Evolutionary conservation across 257 asterid genomes (phyloP).

Genomic region (Nicotiana noctiflora): DNA sequence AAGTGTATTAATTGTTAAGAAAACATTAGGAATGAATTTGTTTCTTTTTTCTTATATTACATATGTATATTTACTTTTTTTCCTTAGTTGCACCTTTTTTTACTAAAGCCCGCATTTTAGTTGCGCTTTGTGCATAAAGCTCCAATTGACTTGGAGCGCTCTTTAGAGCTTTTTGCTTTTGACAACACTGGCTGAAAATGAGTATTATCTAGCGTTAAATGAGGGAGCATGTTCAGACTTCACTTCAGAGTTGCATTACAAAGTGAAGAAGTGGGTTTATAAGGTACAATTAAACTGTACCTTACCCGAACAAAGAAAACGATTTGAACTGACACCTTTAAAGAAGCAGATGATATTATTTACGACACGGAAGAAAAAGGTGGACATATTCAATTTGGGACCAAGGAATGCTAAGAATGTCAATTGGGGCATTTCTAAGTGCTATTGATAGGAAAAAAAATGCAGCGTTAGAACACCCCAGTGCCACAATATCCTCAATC

Average conservation of each 20-base stretch:
- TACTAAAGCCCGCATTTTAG: no score
- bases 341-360: background rate
- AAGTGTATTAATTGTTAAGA: no score
- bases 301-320: background rate
- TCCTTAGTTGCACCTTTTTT: no score
- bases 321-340: background rate
- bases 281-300: background rate
- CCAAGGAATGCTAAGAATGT: background rate
- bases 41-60: no score
- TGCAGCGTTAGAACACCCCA: background rate
- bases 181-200: no score
- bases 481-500: background rate
- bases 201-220: background rate
- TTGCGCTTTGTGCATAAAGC: no score
- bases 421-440: background rate
- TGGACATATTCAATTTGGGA: background rate
- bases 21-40: no score
- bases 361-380: background rate
- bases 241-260: background rate
- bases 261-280: background rate
- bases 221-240: conserved; percentile 9
- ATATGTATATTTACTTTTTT: no score
- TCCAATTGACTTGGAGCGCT: no score
- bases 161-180: no score
- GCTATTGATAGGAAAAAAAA: background rate